Conservation (phyloP, 1,139 yeast species). For the Torulaspora pretoriensis region DNA sequence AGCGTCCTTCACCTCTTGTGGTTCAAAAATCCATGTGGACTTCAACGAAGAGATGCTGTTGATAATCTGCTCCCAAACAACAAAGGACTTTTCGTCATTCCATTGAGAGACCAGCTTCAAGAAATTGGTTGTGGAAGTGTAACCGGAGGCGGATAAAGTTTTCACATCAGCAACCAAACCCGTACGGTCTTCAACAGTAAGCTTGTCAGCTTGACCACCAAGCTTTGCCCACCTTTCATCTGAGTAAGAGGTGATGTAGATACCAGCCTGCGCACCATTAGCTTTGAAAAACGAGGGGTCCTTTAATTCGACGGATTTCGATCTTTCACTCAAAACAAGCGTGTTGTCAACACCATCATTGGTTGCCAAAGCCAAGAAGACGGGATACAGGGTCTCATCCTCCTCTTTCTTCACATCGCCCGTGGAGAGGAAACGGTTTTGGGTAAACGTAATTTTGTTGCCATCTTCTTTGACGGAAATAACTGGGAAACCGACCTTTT, state of each 20-base stretch:
- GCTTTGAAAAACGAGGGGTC: conserved; percentile 59
- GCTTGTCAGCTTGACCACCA: conserved; percentile 67
- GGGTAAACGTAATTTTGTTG: conserved; percentile 50
- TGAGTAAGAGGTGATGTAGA: conserved; percentile 75
- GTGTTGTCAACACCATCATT: conserved; percentile 62
- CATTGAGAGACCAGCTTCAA: conserved; percentile 62
- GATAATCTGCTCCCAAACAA: conserved; percentile 74
- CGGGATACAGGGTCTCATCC: conserved; percentile 71
- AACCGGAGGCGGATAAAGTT: conserved; percentile 69
- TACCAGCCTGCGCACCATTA: conserved; percentile 79
- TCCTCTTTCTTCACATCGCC: conserved; percentile 77
- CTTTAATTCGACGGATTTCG: conserved; percentile 45
- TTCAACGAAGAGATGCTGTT: conserved; percentile 52
- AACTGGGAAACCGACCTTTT: conserved; percentile 80
- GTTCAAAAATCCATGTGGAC: conserved; percentile 69
- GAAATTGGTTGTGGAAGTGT: conserved; percentile 61
- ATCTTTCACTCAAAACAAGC: conserved; percentile 53
- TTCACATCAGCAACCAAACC: conserved; percentile 83
- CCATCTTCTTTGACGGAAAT: conserved; percentile 54
- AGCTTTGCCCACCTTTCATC: conserved; percentile 70
- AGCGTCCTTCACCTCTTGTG: conserved; percentile 50
- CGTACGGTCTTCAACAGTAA: conserved; percentile 78
- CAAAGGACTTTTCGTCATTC: conserved; percentile 64
- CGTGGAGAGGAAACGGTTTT: conserved; percentile 71
- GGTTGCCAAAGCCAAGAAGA: conserved; percentile 74